These are phyloP conservation scores for Dendrobium huoshanense DNA, from an alignment of 106 monocot species.

Conservation along the genomic window DNA sequence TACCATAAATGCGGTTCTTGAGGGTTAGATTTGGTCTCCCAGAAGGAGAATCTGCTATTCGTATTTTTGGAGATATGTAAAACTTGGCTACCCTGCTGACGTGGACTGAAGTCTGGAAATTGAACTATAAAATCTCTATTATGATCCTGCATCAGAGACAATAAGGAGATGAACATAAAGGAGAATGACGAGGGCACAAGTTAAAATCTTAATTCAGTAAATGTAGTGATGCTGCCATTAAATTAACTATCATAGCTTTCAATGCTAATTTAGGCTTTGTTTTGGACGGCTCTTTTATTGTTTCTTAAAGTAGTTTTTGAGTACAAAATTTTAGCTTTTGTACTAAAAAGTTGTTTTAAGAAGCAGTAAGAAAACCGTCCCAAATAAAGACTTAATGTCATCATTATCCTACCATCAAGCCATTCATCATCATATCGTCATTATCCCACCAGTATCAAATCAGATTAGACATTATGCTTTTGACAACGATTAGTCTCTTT, in stretches of 20 bases:
- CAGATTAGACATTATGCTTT: not conserved
- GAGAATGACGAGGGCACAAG: not conserved
- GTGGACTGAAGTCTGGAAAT: conserved; percentile 67
- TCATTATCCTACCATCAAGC: not conserved
- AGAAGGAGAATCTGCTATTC: conserved; percentile 46
- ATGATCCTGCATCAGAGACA: conserved; percentile 54
- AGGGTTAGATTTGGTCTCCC: conserved; percentile 35
- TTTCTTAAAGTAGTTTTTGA: too few relatives aligned
- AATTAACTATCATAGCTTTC: not conserved
- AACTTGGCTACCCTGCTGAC: conserved; percentile 6
- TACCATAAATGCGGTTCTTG: conserved; percentile 92
- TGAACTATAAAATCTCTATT: conserved; percentile 84
- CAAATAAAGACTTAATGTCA: not conserved
- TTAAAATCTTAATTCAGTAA: not conserved
- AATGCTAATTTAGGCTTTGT: not conserved
- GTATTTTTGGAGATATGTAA: conserved; percentile 17
- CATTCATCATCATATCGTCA: not conserved
- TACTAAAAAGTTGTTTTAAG: too few relatives aligned
- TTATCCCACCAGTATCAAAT: not conserved
- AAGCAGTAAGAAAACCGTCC: too few relatives aligned
- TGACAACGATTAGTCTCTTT: not conserved
- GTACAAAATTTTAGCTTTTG: too few relatives aligned
- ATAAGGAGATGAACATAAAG: not conserved
- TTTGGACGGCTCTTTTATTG: too few relatives aligned
- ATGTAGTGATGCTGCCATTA: not conserved